phyloP scores from a whole-genome alignment of 768 basidiomycete species.

The Hygrocybe punicea region DNA sequence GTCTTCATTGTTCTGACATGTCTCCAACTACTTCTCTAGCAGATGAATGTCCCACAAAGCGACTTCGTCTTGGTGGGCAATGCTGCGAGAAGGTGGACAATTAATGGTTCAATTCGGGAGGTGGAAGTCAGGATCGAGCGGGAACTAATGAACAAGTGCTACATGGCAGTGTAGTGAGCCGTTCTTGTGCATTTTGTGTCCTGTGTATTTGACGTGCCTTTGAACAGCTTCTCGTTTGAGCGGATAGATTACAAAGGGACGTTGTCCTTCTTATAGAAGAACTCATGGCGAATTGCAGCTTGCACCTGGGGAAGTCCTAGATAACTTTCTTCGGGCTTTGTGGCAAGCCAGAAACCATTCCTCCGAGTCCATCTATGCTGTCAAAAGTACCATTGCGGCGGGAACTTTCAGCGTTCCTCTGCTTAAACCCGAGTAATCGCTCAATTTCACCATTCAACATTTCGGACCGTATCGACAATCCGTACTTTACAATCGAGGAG shows the following conservation, averaged over 20 bases:
- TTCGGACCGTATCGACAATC: conserved; percentile 3
- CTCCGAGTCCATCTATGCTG: not conserved
- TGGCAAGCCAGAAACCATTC: conserved; percentile 2
- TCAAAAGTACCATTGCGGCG: conserved; percentile 10
- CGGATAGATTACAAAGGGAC: not conserved
- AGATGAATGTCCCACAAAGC: too few relatives aligned
- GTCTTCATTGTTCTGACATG: too few relatives aligned
- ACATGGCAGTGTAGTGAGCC: conserved; percentile 6
- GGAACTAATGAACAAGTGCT: conserved; percentile 3
- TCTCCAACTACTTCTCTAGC: too few relatives aligned
- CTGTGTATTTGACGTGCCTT: not conserved
- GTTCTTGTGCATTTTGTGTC: too few relatives aligned
- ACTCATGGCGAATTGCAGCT: conserved; percentile 6
- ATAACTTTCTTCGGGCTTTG: conserved; percentile 9
- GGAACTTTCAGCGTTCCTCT: conserved; percentile 12
- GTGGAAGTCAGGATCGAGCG: not conserved
- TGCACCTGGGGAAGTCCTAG: not conserved
- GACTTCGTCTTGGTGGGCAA: too few relatives aligned
- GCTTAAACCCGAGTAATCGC: conserved; percentile 7
- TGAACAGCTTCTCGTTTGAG: conserved; percentile 9
- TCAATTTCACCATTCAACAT: conserved; percentile 10
- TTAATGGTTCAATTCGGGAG: conserved; percentile 6
- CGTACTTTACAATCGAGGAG: conserved; percentile 11
- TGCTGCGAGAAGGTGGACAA: not conserved
- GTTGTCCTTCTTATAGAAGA: conserved; percentile 13